These are phyloP conservation scores for Castanea mollissima DNA, from an alignment of 306 rosid species.

Conservation along the genomic window DNA sequence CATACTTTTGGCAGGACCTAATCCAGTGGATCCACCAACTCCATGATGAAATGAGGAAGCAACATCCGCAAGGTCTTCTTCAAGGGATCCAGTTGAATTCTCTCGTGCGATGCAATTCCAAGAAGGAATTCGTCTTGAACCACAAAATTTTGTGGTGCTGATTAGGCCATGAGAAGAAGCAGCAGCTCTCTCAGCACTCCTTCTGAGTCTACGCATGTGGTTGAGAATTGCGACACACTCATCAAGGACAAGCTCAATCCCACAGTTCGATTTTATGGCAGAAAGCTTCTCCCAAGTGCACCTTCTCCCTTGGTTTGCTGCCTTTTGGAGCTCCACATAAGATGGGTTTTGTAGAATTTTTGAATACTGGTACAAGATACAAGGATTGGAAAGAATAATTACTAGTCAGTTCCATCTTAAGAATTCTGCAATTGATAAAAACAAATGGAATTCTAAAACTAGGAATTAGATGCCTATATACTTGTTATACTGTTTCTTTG, in stretches of 20 bases:
- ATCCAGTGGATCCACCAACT: conserved; percentile 32
- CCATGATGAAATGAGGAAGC: conserved; percentile 55
- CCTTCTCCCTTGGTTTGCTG: conserved; percentile 95
- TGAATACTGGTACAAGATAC: conserved; percentile 53
- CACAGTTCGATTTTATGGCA: conserved; percentile 93
- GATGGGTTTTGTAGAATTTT: conserved; percentile 92
- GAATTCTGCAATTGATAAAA: background rate
- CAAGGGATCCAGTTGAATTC: conserved; percentile 87
- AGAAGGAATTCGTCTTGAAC: conserved; percentile 89
- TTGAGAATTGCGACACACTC: conserved; percentile 86
- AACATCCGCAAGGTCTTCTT: conserved; percentile 51
- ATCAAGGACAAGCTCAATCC: conserved; percentile 89
- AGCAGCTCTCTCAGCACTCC: conserved; percentile 79
- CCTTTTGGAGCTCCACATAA: conserved; percentile 88
- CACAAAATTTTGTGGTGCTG: conserved; percentile 55
- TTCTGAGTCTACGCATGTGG: conserved; percentile 81
- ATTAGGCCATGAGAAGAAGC: conserved; percentile 63
- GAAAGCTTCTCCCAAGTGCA: conserved; percentile 99
- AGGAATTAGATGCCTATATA: background rate
- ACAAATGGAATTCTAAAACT: background rate
- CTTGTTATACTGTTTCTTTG: background rate
- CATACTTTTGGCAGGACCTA: conserved; percentile 36
- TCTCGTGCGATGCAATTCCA: conserved; percentile 98
- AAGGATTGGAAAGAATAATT: background rate
- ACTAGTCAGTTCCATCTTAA: conserved; percentile 20